Conservation (phyloP, 139 green algal species). For the Coccomyxa sp. region DNA sequence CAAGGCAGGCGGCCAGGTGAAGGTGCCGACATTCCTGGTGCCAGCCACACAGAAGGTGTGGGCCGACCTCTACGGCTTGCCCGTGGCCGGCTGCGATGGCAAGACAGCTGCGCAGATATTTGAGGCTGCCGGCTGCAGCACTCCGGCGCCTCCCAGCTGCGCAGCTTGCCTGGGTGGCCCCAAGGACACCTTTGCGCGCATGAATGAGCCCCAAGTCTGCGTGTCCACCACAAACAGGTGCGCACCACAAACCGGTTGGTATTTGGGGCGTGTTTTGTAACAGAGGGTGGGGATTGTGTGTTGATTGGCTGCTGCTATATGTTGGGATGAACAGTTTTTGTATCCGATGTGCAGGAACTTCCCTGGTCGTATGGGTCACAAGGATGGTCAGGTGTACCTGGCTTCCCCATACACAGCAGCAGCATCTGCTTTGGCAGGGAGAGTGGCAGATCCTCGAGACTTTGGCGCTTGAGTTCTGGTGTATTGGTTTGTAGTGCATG, state of each 20-base stretch:
- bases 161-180: constrained; percentile 91
- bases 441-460: constrained; percentile 83
- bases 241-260: neutral
- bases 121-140: constrained; percentile 81
- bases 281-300: neutral
- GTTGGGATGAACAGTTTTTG: neutral
- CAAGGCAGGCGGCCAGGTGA: constrained; percentile 69
- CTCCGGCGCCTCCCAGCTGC: constrained; percentile 82
- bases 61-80: constrained; percentile 88
- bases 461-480: constrained; percentile 37
- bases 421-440: constrained; percentile 78
- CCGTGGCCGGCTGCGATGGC: constrained; percentile 86
- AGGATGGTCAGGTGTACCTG: constrained; percentile 94
- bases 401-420: constrained; percentile 90
- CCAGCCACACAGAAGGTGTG: constrained; percentile 96
- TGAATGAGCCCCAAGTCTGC: constrained; percentile 93
- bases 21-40: constrained; percentile 94
- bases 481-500: too few relatives aligned
- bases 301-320: neutral
- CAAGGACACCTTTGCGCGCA: constrained; percentile 90
- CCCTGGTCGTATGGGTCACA: constrained; percentile 96
- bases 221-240: constrained; percentile 93
- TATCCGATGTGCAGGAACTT: constrained; percentile 70
- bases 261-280: neutral
- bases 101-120: constrained; percentile 96